These are phyloP conservation scores for Cladosporium velox DNA, from an alignment of 2,329 filamentous ascomycete genomes.

Conservation along the genomic window DNA sequence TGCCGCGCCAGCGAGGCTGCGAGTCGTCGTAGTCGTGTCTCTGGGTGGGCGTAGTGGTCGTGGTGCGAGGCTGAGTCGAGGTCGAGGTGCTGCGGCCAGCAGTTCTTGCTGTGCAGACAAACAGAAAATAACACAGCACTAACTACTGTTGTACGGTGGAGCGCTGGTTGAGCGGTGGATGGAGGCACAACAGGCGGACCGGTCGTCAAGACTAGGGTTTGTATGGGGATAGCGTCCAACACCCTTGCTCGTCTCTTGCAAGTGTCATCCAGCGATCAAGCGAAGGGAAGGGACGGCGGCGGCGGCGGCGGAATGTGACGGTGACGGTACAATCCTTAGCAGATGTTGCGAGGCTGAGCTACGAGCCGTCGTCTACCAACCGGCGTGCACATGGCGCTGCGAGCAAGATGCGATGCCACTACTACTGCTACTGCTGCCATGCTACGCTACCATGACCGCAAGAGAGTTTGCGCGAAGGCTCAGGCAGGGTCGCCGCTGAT, in stretches of 20 bases:
- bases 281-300: not conserved
- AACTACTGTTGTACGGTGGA: conserved; percentile 3
- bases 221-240: conserved; percentile 12
- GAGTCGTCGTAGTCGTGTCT: not conserved
- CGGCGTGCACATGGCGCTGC: not conserved
- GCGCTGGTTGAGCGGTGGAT: conserved; percentile 1
- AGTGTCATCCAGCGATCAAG: not conserved
- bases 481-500: not conserved
- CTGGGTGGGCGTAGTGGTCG: not conserved
- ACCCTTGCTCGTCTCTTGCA: conserved; percentile 7
- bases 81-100: conserved; percentile 12
- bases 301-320: conserved; percentile 19
- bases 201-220: conserved; percentile 6
- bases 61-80: conserved; percentile 14
- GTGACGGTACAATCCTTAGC: not conserved
- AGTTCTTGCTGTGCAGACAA: not conserved
- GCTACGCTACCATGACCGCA: not conserved
- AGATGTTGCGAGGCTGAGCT: not conserved
- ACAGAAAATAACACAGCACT: conserved; percentile 5
- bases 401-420: not conserved
- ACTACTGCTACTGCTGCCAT: too few species aligned
- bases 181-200: conserved; percentile 6
- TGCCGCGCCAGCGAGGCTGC: conserved; percentile 8
- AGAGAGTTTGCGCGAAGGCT: conserved; percentile 8
- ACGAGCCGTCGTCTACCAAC: conserved; percentile 10